Evolutionary conservation across 257 asterid genomes (phyloP), one percentile per base, ranked within the genome.

Genomic region (Pogostemon cablin): DNA sequence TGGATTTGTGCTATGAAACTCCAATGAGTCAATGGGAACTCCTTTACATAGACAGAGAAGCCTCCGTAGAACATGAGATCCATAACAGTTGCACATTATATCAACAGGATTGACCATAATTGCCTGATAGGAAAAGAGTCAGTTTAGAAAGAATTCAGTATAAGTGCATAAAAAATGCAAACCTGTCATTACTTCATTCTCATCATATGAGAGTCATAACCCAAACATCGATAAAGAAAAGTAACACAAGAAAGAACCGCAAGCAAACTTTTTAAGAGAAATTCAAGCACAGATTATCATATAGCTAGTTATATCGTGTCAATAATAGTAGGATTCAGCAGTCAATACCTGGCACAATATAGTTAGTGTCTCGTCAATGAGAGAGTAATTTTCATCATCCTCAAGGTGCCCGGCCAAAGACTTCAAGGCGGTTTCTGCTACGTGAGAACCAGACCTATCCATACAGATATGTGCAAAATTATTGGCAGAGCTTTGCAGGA

Each of bases 361-460:
- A 58, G 82, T 79, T 49, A 95, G 73, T 60, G 93, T 86, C 58
- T 85, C 84, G 73, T 84, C 84, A 68, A 91, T 77, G 64, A 87
- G 78, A 62, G 87, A 80, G 46, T 86, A 78, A 54, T 72, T 81
- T 68, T 81, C 96, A 35, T 60, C 63, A 72, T 91, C 88, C 72
- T 82, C 90, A 79, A 91, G 96, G 77, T 95, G 95, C 63, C 76
- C 55, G 58, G 89, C 84, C 83, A 95, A 74, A 68, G 98, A 85
- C 84, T 86, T 95, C 63, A 95, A 76, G 62, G 98, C 93, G 17
- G 99, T 82, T 80, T 95, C 98, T 71, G 88, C 98, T 37, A 95
- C 99, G 72, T 95, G 99, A 59, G 99, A 95, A 78, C 99, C 98
- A 9, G 98, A 95, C 76, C 88, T 85, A 79, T 95, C 98, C 81